Evolutionary conservation across 805 yeast species (phyloP).

Genomic region (Kluyveromyces nonfermentans): DNA sequence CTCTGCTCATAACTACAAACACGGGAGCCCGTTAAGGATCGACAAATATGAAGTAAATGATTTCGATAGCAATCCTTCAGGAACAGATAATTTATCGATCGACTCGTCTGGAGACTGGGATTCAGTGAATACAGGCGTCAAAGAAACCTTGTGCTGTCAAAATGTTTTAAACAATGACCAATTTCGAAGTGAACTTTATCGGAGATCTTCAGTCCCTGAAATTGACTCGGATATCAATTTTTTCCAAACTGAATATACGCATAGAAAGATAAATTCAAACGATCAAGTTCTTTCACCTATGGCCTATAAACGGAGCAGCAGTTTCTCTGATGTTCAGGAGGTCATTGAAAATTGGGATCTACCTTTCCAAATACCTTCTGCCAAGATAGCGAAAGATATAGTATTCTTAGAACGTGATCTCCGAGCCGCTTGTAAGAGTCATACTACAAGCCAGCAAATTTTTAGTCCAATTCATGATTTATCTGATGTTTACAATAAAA

Average conservation of each 20-base stretch:
- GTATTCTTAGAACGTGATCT: constrained; percentile 11
- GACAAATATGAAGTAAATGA: not conserved
- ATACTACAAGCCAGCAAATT: constrained; percentile 5
- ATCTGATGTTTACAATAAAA: constrained; percentile 11
- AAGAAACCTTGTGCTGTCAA: constrained; percentile 13
- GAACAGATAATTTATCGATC: not conserved
- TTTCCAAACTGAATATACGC: constrained; percentile 5
- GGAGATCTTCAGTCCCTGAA: constrained; percentile 21
- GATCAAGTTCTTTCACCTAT: not conserved
- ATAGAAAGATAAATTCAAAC: not conserved
- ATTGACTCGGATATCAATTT: constrained; percentile 4
- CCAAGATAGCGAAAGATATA: constrained; percentile 24
- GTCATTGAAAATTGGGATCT: constrained; percentile 20
- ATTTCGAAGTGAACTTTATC: constrained; percentile 19
- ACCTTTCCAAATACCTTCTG: constrained; percentile 26
- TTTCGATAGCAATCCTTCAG: not conserved
- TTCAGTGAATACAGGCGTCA: not conserved
- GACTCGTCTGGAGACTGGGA: not conserved
- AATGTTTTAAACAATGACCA: constrained; percentile 11
- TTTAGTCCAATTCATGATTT: constrained; percentile 7
- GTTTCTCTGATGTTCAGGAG: constrained; percentile 20
- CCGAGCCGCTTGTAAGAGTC: constrained; percentile 4
- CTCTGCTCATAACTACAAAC: constrained; percentile 10
- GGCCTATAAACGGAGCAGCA: constrained; percentile 10
- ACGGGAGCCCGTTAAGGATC: constrained; percentile 16